Evolutionary conservation across 257 asterid species (phyloP), one percentile per base, ranked within the genome.

Genomic region (Lantana camara): DNA sequence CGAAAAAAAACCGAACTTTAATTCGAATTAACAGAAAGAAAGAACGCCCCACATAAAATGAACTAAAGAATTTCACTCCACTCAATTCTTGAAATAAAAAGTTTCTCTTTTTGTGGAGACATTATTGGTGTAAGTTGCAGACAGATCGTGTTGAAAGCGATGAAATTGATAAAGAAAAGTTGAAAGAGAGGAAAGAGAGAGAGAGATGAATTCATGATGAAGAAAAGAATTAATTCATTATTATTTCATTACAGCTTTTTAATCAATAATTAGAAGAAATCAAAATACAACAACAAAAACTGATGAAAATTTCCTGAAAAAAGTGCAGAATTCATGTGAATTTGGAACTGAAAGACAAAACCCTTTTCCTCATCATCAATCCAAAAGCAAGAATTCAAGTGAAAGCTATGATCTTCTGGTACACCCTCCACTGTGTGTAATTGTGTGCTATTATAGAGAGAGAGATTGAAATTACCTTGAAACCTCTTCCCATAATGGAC

Each of bases 401-500:
- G 59, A 9, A 54, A 68, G 38, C 65, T 21, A 56, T 73, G 80
- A 83, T 78, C 80, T 77, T 35, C 35, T 30, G 35, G 11, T 35
- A 35, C 40, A 35, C 40, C 40, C 66, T 38, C 57, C 67, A 56
- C 72, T 58, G 46, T 50, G 65, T 57, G 73, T 41, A 54, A 49
- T 11, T 52, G 57, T 55, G 42, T 21, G 17, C 14, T 3, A 4
- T 24, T 2, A 15, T 30, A 38, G 13, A 50, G 56, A 60, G 58
- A 23, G 1, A n/a, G 2, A 48, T 27, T 14, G 1, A 53, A 27
- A 53, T 67, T 70, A 86, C 96, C 98, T 88, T 73, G 96, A 91
- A 73, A 91, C 95, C 68, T 91, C 90, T 50, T 93, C 98, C 98
- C 98, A 93, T 63, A 93, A 84, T 69, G 98, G 98, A 40, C 95